phyloP scores from a whole-genome alignment of 257 asterid genomes.

The Scutellaria minor region DNA sequence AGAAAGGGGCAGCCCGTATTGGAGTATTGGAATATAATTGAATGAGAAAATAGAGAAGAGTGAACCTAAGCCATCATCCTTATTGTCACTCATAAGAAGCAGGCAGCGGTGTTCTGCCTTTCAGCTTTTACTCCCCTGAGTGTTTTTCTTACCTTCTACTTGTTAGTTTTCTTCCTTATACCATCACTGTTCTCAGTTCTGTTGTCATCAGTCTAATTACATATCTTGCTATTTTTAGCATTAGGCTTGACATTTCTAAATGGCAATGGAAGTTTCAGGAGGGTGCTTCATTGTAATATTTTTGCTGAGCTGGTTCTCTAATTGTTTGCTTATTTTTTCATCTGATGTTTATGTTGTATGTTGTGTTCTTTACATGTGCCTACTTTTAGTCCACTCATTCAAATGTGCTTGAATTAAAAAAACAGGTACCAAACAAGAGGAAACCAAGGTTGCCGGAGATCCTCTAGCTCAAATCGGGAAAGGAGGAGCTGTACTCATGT shows the following conservation, averaged over 20 bases:
- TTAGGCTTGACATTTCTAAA: background rate
- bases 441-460: constrained; percentile 64
- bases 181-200: background rate
- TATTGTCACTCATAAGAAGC: background rate
- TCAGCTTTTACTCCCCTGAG: background rate
- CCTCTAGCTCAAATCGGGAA: constrained; percentile 51
- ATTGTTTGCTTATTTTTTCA: background rate
- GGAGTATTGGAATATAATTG: too few species aligned
- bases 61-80: background rate
- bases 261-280: constrained; percentile 10
- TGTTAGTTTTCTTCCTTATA: background rate
- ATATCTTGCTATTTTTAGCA: background rate
- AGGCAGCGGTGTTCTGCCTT: background rate
- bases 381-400: background rate
- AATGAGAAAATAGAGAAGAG: too few species aligned
- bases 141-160: too few species aligned
- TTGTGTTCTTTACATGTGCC: background rate
- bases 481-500: constrained; percentile 88
- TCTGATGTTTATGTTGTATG: background rate
- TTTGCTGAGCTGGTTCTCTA: background rate
- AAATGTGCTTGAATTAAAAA: background rate
- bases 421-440: constrained; percentile 77
- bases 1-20: background rate
- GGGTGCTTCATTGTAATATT: background rate
- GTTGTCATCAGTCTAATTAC: background rate